phyloP scores from a whole-genome alignment of 352 stramenopile genomes.

The Phytophthora pseudosyringae region DNA sequence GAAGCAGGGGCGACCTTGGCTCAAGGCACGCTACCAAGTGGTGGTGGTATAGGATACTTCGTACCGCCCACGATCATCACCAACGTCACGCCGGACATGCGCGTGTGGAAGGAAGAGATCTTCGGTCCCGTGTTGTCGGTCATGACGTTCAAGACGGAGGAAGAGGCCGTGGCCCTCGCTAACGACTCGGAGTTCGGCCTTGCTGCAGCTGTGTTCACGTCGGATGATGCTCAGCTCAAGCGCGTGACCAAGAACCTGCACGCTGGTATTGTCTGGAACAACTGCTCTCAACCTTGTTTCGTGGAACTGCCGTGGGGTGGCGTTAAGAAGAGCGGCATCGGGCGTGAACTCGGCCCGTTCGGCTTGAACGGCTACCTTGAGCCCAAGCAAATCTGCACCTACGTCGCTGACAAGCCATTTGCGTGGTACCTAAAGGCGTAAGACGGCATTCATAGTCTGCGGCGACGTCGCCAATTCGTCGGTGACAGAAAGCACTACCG shows the following conservation, averaged over 20 bases:
- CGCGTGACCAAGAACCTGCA: constrained; percentile 55
- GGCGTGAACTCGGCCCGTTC: constrained; percentile 72
- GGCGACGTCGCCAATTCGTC: neutral
- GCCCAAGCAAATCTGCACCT: constrained; percentile 74
- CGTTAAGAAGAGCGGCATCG: constrained; percentile 85
- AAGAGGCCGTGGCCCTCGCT: constrained; percentile 65
- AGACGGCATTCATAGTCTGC: neutral
- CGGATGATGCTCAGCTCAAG: constrained; percentile 51
- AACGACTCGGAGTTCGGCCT: constrained; percentile 73
- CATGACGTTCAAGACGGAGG: constrained; percentile 88
- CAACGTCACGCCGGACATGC: constrained; percentile 61
- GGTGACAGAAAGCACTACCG: neutral
- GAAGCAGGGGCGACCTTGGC: constrained; percentile 61
- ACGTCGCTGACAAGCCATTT: constrained; percentile 73
- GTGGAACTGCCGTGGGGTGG: constrained; percentile 82
- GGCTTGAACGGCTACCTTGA: constrained; percentile 71
- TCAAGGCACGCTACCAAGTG: constrained; percentile 17
- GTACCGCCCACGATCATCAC: constrained; percentile 82
- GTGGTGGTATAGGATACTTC: constrained; percentile 58
- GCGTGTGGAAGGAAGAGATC: constrained; percentile 89
- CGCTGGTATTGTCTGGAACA: constrained; percentile 36
- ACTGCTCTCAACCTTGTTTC: constrained; percentile 30
- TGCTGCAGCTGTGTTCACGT: constrained; percentile 75
- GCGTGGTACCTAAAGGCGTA: constrained; percentile 58
- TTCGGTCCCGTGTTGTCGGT: constrained; percentile 91